Evolutionary conservation across 805 yeast species (phyloP), one percentile per base, ranked within the genome.

Genomic region (Kodamaea nitidulidarum): DNA sequence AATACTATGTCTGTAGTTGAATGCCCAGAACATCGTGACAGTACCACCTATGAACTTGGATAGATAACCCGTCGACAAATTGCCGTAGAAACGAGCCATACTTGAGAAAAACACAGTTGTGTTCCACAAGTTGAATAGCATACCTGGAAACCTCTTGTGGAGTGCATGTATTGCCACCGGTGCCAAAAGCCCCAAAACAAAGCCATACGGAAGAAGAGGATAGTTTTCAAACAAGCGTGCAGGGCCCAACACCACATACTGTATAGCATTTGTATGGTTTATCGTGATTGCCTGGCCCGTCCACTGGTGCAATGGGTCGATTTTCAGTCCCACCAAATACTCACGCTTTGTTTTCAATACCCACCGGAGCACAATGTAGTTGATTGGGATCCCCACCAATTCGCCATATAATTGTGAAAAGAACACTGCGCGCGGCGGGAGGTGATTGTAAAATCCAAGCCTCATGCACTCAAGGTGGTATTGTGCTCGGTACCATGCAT

Each of bases 361-460:
- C 77, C 79, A 75, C 36, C 66, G 60, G 32, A 76, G 52, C 1
- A 77, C 71, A 5, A 65, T 35, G 48, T 73, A 75, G 47, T 75
- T 76, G 46, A 73, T 58, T 3, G 79, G 76, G n/a, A 73, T 70
- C 6, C 80, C 80, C 17, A 76, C 54, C 11, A 73, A 37, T 45
- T 74, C 78, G 1, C 81, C 81, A 47, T 69, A 63, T 3, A 76
- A 45, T 47, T 76, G 81, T 0, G 76, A 72, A 30, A 71, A 57
- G 44, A 77, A 76, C 7, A 76, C 72, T 2, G 63, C 53, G 25
- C 58, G 63, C 1, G 81, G 81, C 0, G 80, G 78, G 11, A 76
- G 50, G 45, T 71, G 71, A 53, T 71, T 74, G 56, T 76, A 76
- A 46, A 73, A 73, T 1, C 80, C 81, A 4, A 75, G 56, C 45